Base-by-base conservation (phyloP, 208 protist species). In the Crithidia mellificae region DNA sequence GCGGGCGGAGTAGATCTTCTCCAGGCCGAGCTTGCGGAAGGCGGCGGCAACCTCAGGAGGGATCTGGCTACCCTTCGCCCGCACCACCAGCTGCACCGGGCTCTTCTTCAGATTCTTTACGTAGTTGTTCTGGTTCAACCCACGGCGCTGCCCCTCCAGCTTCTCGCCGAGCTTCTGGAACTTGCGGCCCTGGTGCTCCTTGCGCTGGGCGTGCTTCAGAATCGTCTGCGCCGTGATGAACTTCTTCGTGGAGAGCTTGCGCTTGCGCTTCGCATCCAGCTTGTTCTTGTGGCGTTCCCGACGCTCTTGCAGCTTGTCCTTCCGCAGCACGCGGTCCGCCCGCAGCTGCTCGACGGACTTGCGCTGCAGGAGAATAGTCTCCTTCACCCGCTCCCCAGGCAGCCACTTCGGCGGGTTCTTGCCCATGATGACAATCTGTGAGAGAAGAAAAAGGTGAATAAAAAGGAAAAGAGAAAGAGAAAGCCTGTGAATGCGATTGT, bases 351-450 rank as follows among this genome's bases (percentile, higher is more conserved):
- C 90, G 4, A 96, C 90, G 22, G 90, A 96, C 70, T 93, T 93
- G 50, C 90, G 90, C 77, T 96, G 90, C 38, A 93, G 78, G 15
- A 96, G 83, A 67, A 96, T 93, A 12, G 90, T 96, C 76, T 96
- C 90, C 83, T 93, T 96, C 74, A 96, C 90, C n/a, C 90, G 90
- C 27, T 93, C 85, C 2, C 90, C 90, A 2, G 90, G 90, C 5
- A 96, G 88, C 90, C 90, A 96, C 69, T 96, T 96, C 22, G 90
- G 90, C 15, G 90, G 90, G 50, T 85, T 80, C 73, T 93, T 93
- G 25, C 87, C 90, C 90, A 96, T 96, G 32, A 24, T 29, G 36
- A 8, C 52, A 41, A 30, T 49, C 58, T 65, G 55, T 36, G 22
- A 32, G 29, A 57, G 52, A 43, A 57, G 19, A 57, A 57, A 57